Evolutionary conservation across 2,329 filamentous ascomycete genomes (phyloP), one percentile per base, ranked within the genome.

Genomic region (Nannizziopsis arthrosporioides): DNA sequence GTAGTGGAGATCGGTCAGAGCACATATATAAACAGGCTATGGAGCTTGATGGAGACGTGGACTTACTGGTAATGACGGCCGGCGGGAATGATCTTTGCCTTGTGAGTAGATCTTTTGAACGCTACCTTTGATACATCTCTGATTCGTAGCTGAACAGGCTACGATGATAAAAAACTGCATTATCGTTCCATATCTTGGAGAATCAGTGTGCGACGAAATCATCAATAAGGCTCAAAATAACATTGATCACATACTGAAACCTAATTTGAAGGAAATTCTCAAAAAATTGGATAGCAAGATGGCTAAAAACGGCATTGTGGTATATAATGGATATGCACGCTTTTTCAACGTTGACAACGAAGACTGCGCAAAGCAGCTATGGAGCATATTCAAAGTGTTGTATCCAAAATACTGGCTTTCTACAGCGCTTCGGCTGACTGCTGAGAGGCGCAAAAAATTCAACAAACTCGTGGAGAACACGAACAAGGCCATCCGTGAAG

Each of bases 81-180:
- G 63, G 64, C 15, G 65, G 64, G 2, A 68, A 68, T 41, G 64
- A 67, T 44, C 51, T 66, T 2, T 67, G 65, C 39, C 57, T 68
- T 41, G 59, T 60, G 42, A 49, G 47, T 3, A 56, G 57, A 9
- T 50, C 59, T 32, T 54, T 49, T n/a, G 42, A 46, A 14, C 22
- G 7, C 22, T 27, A 7, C 22, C 22, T 3, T 7, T 4, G 22
- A 27, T 27, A 3, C 4, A 27, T 27, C 7, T 27, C 22, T 27
- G 22, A 27, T 27, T 27, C 7, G 22, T 4, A 4, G 22, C 22
- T 27, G 22, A 27, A 27, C 7, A 27, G 22, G 22, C 22, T 7
- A 27, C 22, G 22, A 27, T 27, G 22, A 27, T 27, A 4, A 27
- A 27, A 27, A 27, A 27, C 7, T 27, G 22, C 22, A 27, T 27